Conservation (phyloP, 2,329 filamentous ascomycete species). For the Trichoderma koningii region DNA sequence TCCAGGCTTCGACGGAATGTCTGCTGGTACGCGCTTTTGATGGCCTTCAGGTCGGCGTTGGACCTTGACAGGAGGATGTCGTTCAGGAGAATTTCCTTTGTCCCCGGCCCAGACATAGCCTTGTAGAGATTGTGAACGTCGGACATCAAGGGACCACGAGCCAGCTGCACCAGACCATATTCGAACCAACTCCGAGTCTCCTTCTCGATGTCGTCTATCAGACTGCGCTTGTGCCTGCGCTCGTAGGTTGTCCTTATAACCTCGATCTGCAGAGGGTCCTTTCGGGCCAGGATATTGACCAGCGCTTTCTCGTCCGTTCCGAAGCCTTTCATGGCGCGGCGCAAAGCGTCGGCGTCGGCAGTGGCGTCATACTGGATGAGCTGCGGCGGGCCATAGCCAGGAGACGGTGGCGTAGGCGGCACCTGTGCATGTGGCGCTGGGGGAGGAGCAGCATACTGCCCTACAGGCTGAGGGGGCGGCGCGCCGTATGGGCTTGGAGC, state of each 20-base stretch:
- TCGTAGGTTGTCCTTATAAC: constrained; percentile 68
- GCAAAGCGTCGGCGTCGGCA: constrained; percentile 69
- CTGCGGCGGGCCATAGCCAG: constrained; percentile 74
- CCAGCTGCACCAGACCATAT: constrained; percentile 71
- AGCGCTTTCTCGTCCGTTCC: constrained; percentile 83
- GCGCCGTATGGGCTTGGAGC: constrained; percentile 36
- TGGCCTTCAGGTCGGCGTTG: constrained; percentile 85
- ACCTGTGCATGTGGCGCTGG: constrained; percentile 40
- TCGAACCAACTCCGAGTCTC: constrained; percentile 78
- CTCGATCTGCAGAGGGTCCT: constrained; percentile 77
- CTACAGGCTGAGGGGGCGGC: constrained; percentile 35
- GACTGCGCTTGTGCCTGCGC: constrained; percentile 63
- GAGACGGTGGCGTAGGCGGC: constrained; percentile 63
- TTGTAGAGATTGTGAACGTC: constrained; percentile 72
- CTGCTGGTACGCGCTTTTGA: constrained; percentile 75
- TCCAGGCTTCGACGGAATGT: constrained; percentile 69
- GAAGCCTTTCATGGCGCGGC: constrained; percentile 89
- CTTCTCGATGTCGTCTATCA: constrained; percentile 73
- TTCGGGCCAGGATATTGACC: constrained; percentile 68
- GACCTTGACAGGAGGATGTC: constrained; percentile 80
- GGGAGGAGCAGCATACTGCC: constrained; percentile 47
- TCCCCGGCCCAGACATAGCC: constrained; percentile 77
- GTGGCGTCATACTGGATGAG: constrained; percentile 69
- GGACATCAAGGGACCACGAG: constrained; percentile 75
- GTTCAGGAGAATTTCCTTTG: constrained; percentile 83